Conservation (phyloP, 2,329 filamentous ascomycete species). For the Aspergillus alliaceus region DNA sequence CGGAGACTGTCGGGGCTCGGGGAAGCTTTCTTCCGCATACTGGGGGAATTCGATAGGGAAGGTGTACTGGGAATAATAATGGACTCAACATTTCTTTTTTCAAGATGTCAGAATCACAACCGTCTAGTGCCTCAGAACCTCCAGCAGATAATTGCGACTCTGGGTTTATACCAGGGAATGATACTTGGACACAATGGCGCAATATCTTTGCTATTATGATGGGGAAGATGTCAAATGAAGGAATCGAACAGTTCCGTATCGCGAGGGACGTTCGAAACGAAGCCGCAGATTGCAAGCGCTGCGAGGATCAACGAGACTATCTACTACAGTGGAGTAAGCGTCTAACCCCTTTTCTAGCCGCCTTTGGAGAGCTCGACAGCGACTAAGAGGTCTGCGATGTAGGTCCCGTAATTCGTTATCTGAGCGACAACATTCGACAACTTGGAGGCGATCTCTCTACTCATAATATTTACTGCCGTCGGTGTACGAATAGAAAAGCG, state of each 20-base stretch:
- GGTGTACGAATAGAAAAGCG: slow-evolving; percentile 70
- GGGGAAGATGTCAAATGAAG: slow-evolving; percentile 68
- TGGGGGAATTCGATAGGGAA: background rate
- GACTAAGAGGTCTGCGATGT: slow-evolving; percentile 4
- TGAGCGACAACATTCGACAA: slow-evolving; percentile 75
- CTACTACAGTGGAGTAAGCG: slow-evolving; percentile 69
- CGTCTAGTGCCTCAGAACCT: slow-evolving; percentile 19
- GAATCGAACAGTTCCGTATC: slow-evolving; percentile 73
- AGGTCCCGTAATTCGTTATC: slow-evolving; percentile 80
- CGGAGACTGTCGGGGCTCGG: slow-evolving; percentile 28
- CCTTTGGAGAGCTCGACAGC: background rate
- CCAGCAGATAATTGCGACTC: slow-evolving; percentile 28
- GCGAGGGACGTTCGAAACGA: slow-evolving; percentile 75
- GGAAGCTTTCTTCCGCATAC: slow-evolving; percentile 8
- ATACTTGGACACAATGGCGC: slow-evolving; percentile 61
- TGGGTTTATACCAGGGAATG: slow-evolving; percentile 42
- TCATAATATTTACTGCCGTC: slow-evolving; percentile 76
- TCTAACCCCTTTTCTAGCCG: background rate
- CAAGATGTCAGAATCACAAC: slow-evolving; percentile 33
- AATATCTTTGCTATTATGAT: slow-evolving; percentile 84
- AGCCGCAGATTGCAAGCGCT: slow-evolving; percentile 73
- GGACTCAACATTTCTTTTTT: background rate
- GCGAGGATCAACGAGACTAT: slow-evolving; percentile 80
- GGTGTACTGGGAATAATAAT: background rate
- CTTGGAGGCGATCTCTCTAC: slow-evolving; percentile 74